phyloP scores from a whole-genome alignment of 352 stramenopile genomes.

The Pythium brachiatum region DNA sequence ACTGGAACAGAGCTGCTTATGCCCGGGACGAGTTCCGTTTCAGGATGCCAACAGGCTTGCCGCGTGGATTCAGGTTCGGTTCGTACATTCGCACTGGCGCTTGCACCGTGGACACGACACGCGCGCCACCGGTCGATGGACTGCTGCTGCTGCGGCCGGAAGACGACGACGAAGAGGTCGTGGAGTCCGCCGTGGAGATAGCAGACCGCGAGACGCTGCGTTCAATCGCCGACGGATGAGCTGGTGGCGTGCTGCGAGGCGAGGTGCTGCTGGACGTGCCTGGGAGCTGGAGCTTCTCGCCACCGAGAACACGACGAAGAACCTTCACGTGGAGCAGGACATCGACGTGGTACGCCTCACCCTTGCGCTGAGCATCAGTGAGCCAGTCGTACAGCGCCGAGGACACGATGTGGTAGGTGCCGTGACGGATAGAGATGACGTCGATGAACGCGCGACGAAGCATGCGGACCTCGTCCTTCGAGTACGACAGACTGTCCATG shows the following conservation, averaged over 20 bases:
- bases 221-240: not conserved
- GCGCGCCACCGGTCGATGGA: not conserved
- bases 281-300: constrained; percentile 23
- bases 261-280: constrained; percentile 12
- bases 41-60: constrained; percentile 64
- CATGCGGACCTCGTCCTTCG: constrained; percentile 63
- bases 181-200: constrained; percentile 11
- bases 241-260: not conserved
- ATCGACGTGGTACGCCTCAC: constrained; percentile 69
- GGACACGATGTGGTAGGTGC: constrained; percentile 67
- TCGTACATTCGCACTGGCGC: constrained; percentile 27
- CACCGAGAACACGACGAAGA: constrained; percentile 39
- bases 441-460: constrained; percentile 75
- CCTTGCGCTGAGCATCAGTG: constrained; percentile 40
- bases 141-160: constrained; percentile 19
- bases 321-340: constrained; percentile 42
- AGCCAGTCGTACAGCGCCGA: constrained; percentile 75
- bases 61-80: constrained; percentile 27
- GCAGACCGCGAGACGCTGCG: not conserved
- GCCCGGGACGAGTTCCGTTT: constrained; percentile 18
- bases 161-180: constrained; percentile 19
- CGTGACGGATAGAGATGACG: constrained; percentile 61
- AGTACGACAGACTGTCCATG: constrained; percentile 51
- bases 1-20: not conserved
- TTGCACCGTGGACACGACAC: constrained; percentile 26